A percentile compares a stretch with the other conserved stretches of the same genome.
Evolutionary conservation across 495 filamentous ascomycete species (phyloP).

Genomic region (Hypomontagnella submonticulosa): DNA sequence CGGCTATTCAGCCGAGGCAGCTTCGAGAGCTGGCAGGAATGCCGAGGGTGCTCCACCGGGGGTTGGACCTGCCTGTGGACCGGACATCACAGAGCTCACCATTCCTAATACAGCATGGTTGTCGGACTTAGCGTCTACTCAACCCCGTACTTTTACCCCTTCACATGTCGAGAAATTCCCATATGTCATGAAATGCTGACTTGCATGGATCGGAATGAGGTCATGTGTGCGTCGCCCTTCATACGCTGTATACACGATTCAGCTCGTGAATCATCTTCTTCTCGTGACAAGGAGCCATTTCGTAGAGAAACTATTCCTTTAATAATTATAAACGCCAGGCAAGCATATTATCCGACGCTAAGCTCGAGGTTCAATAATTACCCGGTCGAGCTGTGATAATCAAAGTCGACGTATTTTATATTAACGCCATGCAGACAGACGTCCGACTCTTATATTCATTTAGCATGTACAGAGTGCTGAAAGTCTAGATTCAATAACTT

Average conservation of each 20-base stretch:
- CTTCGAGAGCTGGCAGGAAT: constrained; percentile 46
- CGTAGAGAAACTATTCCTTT: too few species aligned
- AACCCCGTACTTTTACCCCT: constrained; percentile 11
- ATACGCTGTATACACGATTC: constrained; percentile 5
- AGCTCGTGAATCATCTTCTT: neutral
- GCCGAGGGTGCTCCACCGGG: constrained; percentile 43
- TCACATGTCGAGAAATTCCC: constrained; percentile 36
- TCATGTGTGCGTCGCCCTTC: constrained; percentile 35
- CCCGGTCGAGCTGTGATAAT: too few species aligned
- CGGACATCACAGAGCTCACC: neutral
- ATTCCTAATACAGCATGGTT: constrained; percentile 22
- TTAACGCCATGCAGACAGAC: too few species aligned
- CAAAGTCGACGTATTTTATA: too few species aligned
- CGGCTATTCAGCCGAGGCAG: constrained; percentile 52
- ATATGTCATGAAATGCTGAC: constrained; percentile 5
- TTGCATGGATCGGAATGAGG: constrained; percentile 34
- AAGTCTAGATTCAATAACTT: too few species aligned
- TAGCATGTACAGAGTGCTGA: too few species aligned
- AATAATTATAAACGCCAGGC: too few species aligned
- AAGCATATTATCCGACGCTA: too few species aligned
- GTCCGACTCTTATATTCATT: too few species aligned
- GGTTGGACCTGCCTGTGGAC: constrained; percentile 1
- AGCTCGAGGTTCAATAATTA: too few species aligned
- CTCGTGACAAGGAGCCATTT: neutral
- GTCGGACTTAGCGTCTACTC: constrained; percentile 8